A percentile compares a stretch with the other conserved stretches of the same genome.
phyloP scores from a whole-genome alignment of 768 basidiomycete species.

The Podaxis sp. region DNA sequence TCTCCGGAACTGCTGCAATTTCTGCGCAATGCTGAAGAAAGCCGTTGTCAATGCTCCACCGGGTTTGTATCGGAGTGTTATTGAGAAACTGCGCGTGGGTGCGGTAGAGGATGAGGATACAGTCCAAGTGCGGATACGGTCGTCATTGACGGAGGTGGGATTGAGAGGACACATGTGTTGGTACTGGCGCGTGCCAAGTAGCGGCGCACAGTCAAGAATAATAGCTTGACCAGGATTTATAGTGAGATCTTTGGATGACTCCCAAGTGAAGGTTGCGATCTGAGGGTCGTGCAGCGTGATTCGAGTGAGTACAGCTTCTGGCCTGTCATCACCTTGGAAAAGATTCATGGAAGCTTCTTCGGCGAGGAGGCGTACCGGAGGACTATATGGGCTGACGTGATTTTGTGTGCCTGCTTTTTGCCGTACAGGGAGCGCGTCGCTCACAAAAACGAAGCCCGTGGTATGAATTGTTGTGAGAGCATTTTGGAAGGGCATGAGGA shows the following conservation, averaged over 20 bases:
- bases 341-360: constrained; percentile 37
- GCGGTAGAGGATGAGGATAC: constrained; percentile 38
- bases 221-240: constrained; percentile 50
- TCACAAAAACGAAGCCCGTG: constrained; percentile 53
- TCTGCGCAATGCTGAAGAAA: constrained; percentile 47
- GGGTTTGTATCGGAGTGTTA: constrained; percentile 56
- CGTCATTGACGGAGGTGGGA: constrained; percentile 51
- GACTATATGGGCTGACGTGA: constrained; percentile 51
- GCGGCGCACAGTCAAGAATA: constrained; percentile 50
- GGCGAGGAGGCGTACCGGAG: constrained; percentile 50
- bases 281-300: constrained; percentile 43
- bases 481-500: constrained; percentile 55
- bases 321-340: constrained; percentile 26
- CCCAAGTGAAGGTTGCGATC: constrained; percentile 57
- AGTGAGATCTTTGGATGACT: constrained; percentile 28
- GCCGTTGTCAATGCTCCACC: constrained; percentile 55
- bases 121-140: constrained; percentile 66
- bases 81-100: constrained; percentile 27
- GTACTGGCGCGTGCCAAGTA: constrained; percentile 46
- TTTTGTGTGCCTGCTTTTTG: constrained; percentile 21
- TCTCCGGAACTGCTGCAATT: constrained; percentile 35
- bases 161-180: constrained; percentile 49
- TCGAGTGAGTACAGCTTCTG: constrained; percentile 33
- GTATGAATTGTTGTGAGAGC: constrained; percentile 45
- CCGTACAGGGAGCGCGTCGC: constrained; percentile 53